phyloP scores from a whole-genome alignment of 306 rosid species.

The Vigna reflexopilosa region DNA sequence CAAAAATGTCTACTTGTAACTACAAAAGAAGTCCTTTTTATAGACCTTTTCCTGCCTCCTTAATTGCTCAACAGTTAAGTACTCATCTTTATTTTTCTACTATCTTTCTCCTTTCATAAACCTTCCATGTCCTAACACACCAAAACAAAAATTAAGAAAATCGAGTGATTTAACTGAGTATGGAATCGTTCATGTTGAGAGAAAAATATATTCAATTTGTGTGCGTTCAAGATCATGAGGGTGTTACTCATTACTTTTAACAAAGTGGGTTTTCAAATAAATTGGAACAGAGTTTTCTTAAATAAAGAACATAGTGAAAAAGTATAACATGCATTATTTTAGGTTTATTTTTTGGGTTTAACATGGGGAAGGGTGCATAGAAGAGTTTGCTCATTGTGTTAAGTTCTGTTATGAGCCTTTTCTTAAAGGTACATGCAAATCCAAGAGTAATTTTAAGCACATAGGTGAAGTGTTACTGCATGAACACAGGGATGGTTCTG shows the following conservation, averaged over 20 bases:
- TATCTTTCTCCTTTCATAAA: no score
- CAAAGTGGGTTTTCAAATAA: neutral
- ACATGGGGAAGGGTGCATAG: neutral
- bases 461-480: neutral
- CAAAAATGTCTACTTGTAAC: no score
- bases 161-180: no score
- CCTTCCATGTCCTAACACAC: no score
- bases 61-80: no score
- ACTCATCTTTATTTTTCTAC: no score
- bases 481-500: constrained; percentile 27
- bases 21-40: no score
- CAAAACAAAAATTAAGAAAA: neutral
- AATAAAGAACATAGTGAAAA: neutral
- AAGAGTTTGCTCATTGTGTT: neutral
- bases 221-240: no score
- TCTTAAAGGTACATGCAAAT: neutral
- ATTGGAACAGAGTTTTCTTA: neutral
- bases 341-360: neutral
- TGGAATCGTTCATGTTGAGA: no score
- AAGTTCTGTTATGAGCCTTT: neutral
- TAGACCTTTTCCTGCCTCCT: no score
- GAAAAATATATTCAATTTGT: no score
- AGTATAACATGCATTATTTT: neutral
- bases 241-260: no score
- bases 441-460: constrained; percentile 3